These are phyloP conservation scores for Eruca vesicaria DNA, from an alignment of 441 rosid species.

Conservation along the genomic window DNA sequence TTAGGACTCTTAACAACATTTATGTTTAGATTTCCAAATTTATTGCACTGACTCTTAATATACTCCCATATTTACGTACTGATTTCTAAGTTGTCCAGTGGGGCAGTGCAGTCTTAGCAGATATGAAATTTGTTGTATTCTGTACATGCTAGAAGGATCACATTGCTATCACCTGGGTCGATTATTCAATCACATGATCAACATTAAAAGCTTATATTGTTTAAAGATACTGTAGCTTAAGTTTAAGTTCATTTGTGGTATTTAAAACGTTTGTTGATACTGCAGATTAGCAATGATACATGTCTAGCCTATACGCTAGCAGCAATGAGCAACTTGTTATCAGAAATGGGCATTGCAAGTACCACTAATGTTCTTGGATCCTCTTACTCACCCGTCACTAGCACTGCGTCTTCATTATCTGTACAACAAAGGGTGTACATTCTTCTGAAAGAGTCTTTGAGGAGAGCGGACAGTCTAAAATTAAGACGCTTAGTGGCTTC, in stretches of 20 bases:
- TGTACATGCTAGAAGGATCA: constrained; percentile 10
- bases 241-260: constrained; percentile 8
- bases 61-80: not conserved
- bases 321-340: constrained; percentile 84
- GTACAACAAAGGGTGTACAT: constrained; percentile 88
- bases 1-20: not conserved
- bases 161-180: not conserved
- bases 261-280: constrained; percentile 17
- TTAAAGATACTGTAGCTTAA: not conserved
- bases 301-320: constrained; percentile 96
- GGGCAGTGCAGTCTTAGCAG: constrained; percentile 7
- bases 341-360: constrained; percentile 81
- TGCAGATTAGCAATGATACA: constrained; percentile 89
- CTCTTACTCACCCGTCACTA: constrained; percentile 63
- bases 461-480: constrained; percentile 85
- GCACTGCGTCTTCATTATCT: constrained; percentile 69
- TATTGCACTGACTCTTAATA: not conserved
- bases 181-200: constrained; percentile 3
- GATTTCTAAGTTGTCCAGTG: not conserved
- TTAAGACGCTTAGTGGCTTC: constrained; percentile 84
- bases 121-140: constrained; percentile 7
- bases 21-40: not conserved
- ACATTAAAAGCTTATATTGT: not conserved
- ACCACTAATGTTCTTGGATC: constrained; percentile 74
- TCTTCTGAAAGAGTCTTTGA: constrained; percentile 75